Evolutionary conservation across 2,329 filamentous ascomycete species (phyloP).

Genomic region (Penicillium oxalicum): DNA sequence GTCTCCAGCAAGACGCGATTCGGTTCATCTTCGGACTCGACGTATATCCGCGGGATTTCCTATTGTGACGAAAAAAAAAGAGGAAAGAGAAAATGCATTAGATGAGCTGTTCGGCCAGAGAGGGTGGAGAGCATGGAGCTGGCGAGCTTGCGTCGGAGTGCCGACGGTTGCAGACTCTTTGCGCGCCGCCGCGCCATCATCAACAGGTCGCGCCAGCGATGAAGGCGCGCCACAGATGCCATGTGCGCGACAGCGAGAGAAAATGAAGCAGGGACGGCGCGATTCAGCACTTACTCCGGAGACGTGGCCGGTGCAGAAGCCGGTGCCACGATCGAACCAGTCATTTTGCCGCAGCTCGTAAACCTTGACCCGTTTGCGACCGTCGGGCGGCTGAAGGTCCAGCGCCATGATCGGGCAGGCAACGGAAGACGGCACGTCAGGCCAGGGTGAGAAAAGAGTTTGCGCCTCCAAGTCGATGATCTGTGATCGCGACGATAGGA

Average conservation of each 20-base stretch:
- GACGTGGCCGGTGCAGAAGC: slow-evolving; percentile 79
- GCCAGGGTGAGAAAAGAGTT: slow-evolving; percentile 33
- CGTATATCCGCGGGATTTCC: slow-evolving; percentile 81
- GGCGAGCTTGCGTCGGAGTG: background rate
- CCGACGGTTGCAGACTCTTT: slow-evolving; percentile 5
- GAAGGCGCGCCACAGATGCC: slow-evolving; percentile 6
- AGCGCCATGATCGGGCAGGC: slow-evolving; percentile 42
- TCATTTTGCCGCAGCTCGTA: slow-evolving; percentile 98
- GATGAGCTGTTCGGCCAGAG: too few species aligned
- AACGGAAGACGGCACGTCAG: slow-evolving; percentile 33
- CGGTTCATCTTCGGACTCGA: slow-evolving; percentile 89
- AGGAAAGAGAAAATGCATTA: too few species aligned
- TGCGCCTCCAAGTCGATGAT: slow-evolving; percentile 6
- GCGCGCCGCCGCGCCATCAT: slow-evolving; percentile 2
- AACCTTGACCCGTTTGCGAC: slow-evolving; percentile 77
- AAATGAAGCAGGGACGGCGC: background rate
- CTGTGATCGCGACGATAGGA: slow-evolving; percentile 7
- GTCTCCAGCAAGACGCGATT: slow-evolving; percentile 80
- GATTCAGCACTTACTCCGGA: slow-evolving; percentile 55
- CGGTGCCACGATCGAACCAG: slow-evolving; percentile 97
- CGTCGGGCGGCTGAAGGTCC: slow-evolving; percentile 44
- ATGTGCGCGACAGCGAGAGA: background rate
- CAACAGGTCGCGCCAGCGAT: slow-evolving; percentile 7
- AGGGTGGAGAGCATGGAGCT: background rate
- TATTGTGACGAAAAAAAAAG: slow-evolving; percentile 28